Evolutionary conservation across 108 stramenopile species (phyloP), one percentile per base, ranked within the genome.

Genomic region (Conticribra guillardii): DNA sequence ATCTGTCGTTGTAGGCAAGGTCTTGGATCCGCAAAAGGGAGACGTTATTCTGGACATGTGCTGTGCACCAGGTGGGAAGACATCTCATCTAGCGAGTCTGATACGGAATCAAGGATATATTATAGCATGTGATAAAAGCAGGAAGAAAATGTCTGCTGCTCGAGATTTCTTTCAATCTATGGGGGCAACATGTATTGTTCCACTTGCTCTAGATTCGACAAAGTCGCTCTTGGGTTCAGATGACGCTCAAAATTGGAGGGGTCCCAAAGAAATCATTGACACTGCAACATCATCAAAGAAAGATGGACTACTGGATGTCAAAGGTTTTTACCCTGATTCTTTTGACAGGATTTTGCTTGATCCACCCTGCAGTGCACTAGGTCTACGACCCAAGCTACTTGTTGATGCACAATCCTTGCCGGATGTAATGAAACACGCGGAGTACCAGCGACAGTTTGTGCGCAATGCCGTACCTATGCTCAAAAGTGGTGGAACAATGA

Each of bases 41-140:
- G 92, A 97, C 60, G 66, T 84, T 5, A 84, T 97, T 54, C 61
- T 96, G 33, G 97, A 97, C 66, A 88, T 98, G 94, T 93, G 92
- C 41, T 67, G 83, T 28, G 97, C 97, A 8, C 97, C 97, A 1
- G 97, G 97, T 7, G 97, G 97, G 4, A 98, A 98, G 72, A 93
- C 96, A 15, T 69, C 85, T 11, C 96, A 97, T 76, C 37, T 96
- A 59, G 92, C 96, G 17, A 93, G 93, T 71, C 67, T 96, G 34
- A 93, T 96, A 71, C 19, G 65, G 21, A 96, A 96, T 64, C 59
- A 80, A 11, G 95, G 95, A 3, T 55, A 82, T 21, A 85, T 98
- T 29, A 85, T 98, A 30, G 93, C 96, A 17, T 96, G 95, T 60
- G 97, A 98, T 60, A 89, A 88, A 62, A 92, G 91, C 49, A 73